These are phyloP conservation scores for Eucommia ulmoides DNA, from an alignment of 257 asterid genomes.

Conservation along the genomic window DNA sequence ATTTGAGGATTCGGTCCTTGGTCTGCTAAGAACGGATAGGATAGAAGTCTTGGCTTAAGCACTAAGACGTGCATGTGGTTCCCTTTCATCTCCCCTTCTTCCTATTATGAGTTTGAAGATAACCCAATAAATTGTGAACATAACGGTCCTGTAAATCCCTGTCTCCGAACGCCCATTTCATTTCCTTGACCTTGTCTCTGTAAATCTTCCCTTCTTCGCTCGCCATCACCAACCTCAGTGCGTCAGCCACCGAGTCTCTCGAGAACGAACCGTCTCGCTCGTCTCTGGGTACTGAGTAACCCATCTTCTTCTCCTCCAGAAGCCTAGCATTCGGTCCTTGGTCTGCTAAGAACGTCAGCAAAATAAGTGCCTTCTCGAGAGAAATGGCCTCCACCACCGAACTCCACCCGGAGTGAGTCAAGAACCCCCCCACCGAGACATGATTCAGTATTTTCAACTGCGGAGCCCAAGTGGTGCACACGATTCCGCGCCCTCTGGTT, in stretches of 20 bases:
- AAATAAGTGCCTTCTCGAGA: constrained; percentile 9
- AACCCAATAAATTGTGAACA: constrained; percentile 10
- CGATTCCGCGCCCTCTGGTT: too few relatives aligned
- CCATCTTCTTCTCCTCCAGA: too few relatives aligned
- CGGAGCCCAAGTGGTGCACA: too few relatives aligned
- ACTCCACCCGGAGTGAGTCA: constrained; percentile 30
- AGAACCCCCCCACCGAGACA: constrained; percentile 22
- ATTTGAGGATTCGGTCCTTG: too few relatives aligned
- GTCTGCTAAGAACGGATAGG: too few relatives aligned
- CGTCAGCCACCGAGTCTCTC: too few relatives aligned
- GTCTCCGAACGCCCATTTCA: constrained; percentile 10
- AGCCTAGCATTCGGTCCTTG: constrained; percentile 16
- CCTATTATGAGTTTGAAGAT: constrained; percentile 6
- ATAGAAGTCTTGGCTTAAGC: too few relatives aligned
- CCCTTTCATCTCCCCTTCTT: neutral
- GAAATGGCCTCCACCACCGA: constrained; percentile 24
- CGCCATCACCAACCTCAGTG: constrained; percentile 17
- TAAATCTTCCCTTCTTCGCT: constrained; percentile 16
- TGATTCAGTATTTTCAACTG: constrained; percentile 21
- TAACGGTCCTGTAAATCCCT: constrained; percentile 7
- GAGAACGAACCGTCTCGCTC: too few relatives aligned
- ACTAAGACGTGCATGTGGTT: too few relatives aligned
- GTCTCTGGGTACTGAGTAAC: too few relatives aligned
- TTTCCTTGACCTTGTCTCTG: constrained; percentile 18
- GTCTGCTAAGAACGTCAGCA: constrained; percentile 19